Evolutionary conservation across 2,329 filamentous ascomycete genomes (phyloP).

Genomic region (Sporothrix sp.): DNA sequence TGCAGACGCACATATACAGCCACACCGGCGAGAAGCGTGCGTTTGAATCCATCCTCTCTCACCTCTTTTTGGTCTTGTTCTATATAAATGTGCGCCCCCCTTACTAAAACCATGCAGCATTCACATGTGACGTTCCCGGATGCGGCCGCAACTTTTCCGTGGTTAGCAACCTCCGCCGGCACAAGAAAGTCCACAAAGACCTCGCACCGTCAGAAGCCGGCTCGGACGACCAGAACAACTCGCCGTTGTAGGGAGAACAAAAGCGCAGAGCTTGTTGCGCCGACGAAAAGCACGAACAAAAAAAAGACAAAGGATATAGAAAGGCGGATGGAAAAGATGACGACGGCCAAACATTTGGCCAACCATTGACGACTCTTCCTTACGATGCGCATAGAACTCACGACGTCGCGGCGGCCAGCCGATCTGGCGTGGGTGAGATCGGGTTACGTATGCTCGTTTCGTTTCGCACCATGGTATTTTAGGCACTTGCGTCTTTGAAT

Average conservation of each 20-base stretch:
- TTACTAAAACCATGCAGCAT: slow-evolving; percentile 47
- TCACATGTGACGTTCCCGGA: slow-evolving; percentile 86
- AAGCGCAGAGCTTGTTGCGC: no score
- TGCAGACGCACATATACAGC: slow-evolving; percentile 97
- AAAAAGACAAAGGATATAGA: no score
- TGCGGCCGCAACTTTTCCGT: slow-evolving; percentile 96
- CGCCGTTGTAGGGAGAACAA: slow-evolving; percentile 28
- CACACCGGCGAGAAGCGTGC: slow-evolving; percentile 96
- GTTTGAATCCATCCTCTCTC: slow-evolving; percentile 31
- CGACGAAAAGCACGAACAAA: no score
- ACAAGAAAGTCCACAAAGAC: slow-evolving; percentile 92
- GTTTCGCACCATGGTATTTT: no score
- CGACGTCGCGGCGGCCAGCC: no score
- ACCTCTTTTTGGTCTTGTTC: neutral
- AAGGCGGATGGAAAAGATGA: no score
- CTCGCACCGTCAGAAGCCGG: slow-evolving; percentile 54
- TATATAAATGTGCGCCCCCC: neutral
- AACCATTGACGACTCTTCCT: no score
- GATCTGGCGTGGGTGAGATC: no score
- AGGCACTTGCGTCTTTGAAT: no score
- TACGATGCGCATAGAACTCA: no score
- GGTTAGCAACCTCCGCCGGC: slow-evolving; percentile 86
- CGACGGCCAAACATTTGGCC: no score
- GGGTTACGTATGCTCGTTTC: no score
- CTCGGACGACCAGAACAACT: slow-evolving; percentile 53